These are phyloP conservation scores for Mimosa pudica DNA, from an alignment of 306 rosid genomes.

Conservation along the genomic window DNA sequence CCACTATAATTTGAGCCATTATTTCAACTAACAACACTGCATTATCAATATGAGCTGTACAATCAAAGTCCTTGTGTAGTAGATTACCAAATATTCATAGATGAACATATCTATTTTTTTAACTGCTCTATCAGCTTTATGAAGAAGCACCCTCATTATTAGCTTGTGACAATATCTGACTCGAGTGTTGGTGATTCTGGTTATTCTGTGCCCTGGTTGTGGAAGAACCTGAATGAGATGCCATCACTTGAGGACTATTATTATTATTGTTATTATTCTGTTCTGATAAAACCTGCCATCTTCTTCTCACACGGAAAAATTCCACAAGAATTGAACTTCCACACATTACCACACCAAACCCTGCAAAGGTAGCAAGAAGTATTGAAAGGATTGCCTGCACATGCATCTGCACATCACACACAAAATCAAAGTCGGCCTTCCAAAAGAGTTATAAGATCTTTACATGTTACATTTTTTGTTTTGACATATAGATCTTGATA, in stretches of 20 bases:
- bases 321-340: conserved; percentile 84
- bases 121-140: conserved; percentile 17
- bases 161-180: conserved; percentile 12
- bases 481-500: conserved; percentile 3
- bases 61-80: conserved; percentile 24
- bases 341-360: conserved; percentile 88
- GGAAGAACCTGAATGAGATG: conserved; percentile 34
- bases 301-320: conserved; percentile 65
- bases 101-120: background rate
- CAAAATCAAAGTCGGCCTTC: conserved; percentile 19
- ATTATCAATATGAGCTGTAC: conserved; percentile 41
- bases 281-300: conserved; percentile 50
- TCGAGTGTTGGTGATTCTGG: conserved; percentile 40
- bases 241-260: conserved; percentile 35
- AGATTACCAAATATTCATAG: background rate
- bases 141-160: conserved; percentile 1
- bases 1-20: conserved; percentile 4
- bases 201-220: background rate
- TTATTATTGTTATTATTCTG: conserved; percentile 38
- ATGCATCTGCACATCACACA: conserved; percentile 52
- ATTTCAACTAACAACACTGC: conserved; percentile 26
- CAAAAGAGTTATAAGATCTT: background rate
- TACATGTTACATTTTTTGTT: background rate
- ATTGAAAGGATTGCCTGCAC: conserved; percentile 88
- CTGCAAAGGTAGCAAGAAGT: conserved; percentile 90